Evolutionary conservation across 2,329 filamentous ascomycete genomes (phyloP).

Genomic region (Parastagonospora nodorum): DNA sequence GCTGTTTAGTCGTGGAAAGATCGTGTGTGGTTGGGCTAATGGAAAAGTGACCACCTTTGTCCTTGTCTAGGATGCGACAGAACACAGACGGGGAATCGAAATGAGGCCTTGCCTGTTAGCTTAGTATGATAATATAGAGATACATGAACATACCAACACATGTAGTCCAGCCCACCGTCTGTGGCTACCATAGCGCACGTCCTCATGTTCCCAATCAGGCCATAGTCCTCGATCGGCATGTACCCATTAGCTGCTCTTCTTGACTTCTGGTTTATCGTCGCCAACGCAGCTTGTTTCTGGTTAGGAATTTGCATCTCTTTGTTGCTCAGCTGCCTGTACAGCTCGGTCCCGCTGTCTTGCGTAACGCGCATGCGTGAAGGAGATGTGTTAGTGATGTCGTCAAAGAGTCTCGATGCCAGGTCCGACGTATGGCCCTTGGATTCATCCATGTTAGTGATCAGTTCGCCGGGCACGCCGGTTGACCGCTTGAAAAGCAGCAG

Average conservation of each 20-base stretch:
- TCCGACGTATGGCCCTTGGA: conserved; percentile 2
- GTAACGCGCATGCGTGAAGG: conserved; percentile 8
- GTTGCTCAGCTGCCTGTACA: conserved; percentile 10
- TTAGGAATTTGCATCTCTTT: conserved; percentile 19
- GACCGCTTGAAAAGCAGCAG: no score
- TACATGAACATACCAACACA: conserved; percentile 67
- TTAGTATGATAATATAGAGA: neutral
- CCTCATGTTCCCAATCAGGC: conserved; percentile 80
- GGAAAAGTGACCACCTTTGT: conserved; percentile 75
- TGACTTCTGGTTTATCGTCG: conserved; percentile 15
- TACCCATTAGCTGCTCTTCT: conserved; percentile 32
- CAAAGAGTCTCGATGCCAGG: conserved; percentile 10
- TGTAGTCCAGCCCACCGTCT: conserved; percentile 67
- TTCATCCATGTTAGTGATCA: no score
- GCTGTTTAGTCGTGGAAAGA: conserved; percentile 73
- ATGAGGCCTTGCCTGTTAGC: conserved; percentile 62
- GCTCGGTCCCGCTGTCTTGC: conserved; percentile 12
- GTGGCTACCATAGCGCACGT: conserved; percentile 58
- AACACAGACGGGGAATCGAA: conserved; percentile 80
- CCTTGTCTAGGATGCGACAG: conserved; percentile 73
- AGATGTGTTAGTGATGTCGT: conserved; percentile 16
- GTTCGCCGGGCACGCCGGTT: no score
- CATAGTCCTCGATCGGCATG: conserved; percentile 67
- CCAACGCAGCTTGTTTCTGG: conserved; percentile 10
- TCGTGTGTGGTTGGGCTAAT: conserved; percentile 58